Percentiles rank a stretch among this genome's conserved stretches.
Conservation (phyloP, 768 basidiomycete species). For the Pleurotus djamor region DNA sequence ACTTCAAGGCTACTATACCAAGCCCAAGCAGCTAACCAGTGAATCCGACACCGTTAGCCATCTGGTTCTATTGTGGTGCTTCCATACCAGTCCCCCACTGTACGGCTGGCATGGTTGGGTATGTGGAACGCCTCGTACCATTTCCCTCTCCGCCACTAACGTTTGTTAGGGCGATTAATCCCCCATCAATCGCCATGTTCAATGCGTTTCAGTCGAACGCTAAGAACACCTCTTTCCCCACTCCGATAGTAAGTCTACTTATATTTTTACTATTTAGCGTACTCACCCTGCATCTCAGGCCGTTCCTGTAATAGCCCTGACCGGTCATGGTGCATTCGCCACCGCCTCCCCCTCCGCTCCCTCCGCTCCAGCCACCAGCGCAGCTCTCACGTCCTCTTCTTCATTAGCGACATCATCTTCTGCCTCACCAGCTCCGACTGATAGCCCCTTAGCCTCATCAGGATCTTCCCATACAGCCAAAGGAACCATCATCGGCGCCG, state of each 20-base stretch:
- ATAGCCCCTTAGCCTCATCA: not conserved
- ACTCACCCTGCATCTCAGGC: not conserved
- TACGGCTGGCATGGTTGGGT: slow-evolving; percentile 15
- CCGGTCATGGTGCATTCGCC: slow-evolving; percentile 8
- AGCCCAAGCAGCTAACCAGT: slow-evolving; percentile 26
- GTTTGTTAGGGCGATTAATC: slow-evolving; percentile 12
- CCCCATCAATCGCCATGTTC: slow-evolving; percentile 8
- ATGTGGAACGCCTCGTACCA: not conserved
- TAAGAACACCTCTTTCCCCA: slow-evolving; percentile 2
- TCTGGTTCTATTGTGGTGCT: slow-evolving; percentile 15
- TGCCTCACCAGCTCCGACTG: slow-evolving; percentile 2
- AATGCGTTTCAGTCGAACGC: slow-evolving; percentile 6
- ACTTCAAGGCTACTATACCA: slow-evolving; percentile 10
- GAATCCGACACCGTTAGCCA: slow-evolving; percentile 19
- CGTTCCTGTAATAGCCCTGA: slow-evolving; percentile 3
- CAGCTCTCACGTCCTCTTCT: not conserved
- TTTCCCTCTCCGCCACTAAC: not conserved
- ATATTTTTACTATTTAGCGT: not conserved
- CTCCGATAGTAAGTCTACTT: not conserved
- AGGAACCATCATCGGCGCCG: slow-evolving; percentile 11
- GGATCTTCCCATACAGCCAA: not conserved
- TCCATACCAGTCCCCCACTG: slow-evolving; percentile 34
- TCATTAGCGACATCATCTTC: slow-evolving; percentile 2
- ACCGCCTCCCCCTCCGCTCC: slow-evolving; percentile 1
- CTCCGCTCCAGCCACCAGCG: not conserved